phyloP scores from a whole-genome alignment of 2,329 filamentous ascomycete genomes.

The Arthrobotrys sinensis region DNA sequence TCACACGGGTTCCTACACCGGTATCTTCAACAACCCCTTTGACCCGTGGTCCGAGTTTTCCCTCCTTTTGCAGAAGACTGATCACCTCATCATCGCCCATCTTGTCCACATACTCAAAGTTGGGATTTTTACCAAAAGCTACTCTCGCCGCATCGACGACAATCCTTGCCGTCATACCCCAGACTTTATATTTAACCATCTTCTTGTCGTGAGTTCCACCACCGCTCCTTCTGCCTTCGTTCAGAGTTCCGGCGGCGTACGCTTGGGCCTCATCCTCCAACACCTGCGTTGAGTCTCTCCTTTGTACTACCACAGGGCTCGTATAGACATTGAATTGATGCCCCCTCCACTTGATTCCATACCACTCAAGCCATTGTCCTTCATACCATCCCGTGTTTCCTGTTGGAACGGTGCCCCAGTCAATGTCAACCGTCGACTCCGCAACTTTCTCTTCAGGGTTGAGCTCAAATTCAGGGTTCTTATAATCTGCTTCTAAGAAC shows the following conservation, averaged over 20 bases:
- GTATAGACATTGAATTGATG: slow-evolving; percentile 60
- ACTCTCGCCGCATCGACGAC: slow-evolving; percentile 88
- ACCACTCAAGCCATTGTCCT: slow-evolving; percentile 85
- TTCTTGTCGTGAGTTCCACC: slow-evolving; percentile 56
- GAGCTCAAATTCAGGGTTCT: slow-evolving; percentile 67
- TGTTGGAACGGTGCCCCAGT: slow-evolving; percentile 65
- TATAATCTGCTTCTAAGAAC: slow-evolving; percentile 78
- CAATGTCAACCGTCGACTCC: slow-evolving; percentile 66
- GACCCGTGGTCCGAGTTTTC: slow-evolving; percentile 71
- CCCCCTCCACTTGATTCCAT: slow-evolving; percentile 78
- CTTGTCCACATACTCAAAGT: slow-evolving; percentile 81
- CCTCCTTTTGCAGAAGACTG: slow-evolving; percentile 72
- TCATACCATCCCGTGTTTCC: slow-evolving; percentile 81
- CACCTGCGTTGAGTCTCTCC: slow-evolving; percentile 36
- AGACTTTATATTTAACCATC: slow-evolving; percentile 79
- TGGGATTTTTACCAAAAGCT: slow-evolving; percentile 85
- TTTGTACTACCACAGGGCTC: slow-evolving; percentile 55
- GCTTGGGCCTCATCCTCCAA: slow-evolving; percentile 59
- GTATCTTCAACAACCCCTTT: slow-evolving; percentile 47
- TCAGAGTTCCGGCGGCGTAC: slow-evolving; percentile 66
- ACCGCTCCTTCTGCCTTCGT: slow-evolving; percentile 69
- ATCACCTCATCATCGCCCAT: slow-evolving; percentile 80
- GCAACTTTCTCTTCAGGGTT: slow-evolving; percentile 64
- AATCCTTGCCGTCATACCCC: slow-evolving; percentile 94
- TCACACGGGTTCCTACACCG: slow-evolving; percentile 37